A percentile compares a stretch with the other conserved stretches of the same genome.
phyloP scores from a whole-genome alignment of 225 moss, liverwort and hornwort genomes.

The Neckera pumila region DNA sequence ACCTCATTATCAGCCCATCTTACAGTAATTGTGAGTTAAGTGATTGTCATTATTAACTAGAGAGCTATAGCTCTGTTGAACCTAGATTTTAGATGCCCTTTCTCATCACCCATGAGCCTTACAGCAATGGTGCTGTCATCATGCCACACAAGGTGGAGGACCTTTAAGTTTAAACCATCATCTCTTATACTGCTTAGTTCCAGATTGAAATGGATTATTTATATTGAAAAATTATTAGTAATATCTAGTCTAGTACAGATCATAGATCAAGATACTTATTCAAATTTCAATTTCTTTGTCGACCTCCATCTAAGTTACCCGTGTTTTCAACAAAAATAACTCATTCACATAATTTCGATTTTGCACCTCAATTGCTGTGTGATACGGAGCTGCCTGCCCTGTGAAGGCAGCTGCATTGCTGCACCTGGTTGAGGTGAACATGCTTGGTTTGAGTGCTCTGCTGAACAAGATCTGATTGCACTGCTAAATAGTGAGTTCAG shows the following conservation, averaged over 20 bases:
- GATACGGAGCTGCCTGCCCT: background rate
- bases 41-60: background rate
- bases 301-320: background rate
- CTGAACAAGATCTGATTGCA: background rate
- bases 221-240: background rate
- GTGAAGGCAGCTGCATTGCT: background rate
- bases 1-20: background rate
- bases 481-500: background rate
- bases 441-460: background rate
- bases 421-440: background rate
- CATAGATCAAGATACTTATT: background rate
- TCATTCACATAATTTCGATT: background rate
- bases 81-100: background rate
- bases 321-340: background rate
- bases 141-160: background rate
- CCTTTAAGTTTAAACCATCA: background rate
- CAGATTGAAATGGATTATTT: background rate
- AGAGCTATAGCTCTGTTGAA: background rate
- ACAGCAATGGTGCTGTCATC: background rate
- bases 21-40: background rate
- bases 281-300: background rate
- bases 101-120: background rate
- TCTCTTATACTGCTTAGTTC: background rate
- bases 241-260: background rate
- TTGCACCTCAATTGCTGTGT: background rate